These are phyloP conservation scores for Coemansia aciculifera DNA, from an alignment of 192 early-diverging fungal genomes.

Conservation along the genomic window DNA sequence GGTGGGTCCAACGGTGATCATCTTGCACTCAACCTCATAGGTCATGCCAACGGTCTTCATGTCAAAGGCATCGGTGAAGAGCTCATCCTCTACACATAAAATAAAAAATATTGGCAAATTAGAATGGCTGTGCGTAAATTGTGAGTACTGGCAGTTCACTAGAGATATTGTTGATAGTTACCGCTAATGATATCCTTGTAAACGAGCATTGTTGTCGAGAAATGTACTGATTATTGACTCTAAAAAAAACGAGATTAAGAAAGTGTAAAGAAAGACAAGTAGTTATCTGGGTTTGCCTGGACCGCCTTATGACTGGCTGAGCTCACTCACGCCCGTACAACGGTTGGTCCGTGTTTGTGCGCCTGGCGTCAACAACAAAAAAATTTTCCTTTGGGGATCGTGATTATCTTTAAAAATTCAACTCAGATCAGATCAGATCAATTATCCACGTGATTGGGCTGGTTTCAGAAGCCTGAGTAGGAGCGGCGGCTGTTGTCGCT, in stretches of 20 bases:
- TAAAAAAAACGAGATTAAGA: slow-evolving; percentile 13
- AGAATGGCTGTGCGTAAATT: background rate
- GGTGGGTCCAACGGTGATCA: slow-evolving; percentile 64
- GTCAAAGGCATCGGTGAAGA: slow-evolving; percentile 86
- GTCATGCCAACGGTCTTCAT: slow-evolving; percentile 62
- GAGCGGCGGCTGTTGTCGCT: slow-evolving; percentile 12
- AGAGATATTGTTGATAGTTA: slow-evolving; percentile 37
- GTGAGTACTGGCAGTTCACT: background rate
- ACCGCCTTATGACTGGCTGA: background rate
- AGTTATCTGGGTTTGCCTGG: background rate
- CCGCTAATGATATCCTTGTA: slow-evolving; percentile 66
- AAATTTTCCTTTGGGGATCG: slow-evolving; percentile 11
- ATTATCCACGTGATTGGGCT: slow-evolving; percentile 6
- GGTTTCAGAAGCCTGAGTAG: slow-evolving; percentile 24
- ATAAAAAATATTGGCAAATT: background rate
- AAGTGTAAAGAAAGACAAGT: slow-evolving; percentile 1
- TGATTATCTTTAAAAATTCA: background rate
- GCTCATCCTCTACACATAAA: slow-evolving; percentile 70
- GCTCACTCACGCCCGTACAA: background rate
- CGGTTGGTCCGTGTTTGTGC: background rate
- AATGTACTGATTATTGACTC: slow-evolving; percentile 1
- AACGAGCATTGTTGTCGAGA: slow-evolving; percentile 61
- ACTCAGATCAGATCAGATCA: background rate
- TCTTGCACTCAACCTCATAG: slow-evolving; percentile 79
- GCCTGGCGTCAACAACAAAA: background rate